Evolutionary conservation across 1,139 yeast genomes (phyloP).

Genomic region (Pichia sp.): DNA sequence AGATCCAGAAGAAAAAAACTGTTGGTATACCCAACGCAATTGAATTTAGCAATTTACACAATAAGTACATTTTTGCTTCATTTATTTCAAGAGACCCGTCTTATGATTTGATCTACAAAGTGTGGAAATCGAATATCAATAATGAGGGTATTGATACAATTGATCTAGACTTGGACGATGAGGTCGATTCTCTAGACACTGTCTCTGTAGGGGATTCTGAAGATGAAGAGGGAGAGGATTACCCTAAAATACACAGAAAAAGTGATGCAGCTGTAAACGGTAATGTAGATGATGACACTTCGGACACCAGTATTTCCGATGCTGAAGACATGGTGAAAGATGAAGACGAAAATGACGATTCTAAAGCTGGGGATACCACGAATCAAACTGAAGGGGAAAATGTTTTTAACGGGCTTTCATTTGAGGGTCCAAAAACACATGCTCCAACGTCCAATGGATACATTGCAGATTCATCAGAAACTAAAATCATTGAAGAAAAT

Average conservation of each 20-base stretch:
- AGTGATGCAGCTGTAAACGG: neutral
- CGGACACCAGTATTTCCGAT: slow-evolving; percentile 28
- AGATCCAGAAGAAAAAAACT: slow-evolving; percentile 67
- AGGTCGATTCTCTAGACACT: slow-evolving; percentile 23
- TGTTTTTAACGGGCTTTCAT: slow-evolving; percentile 38
- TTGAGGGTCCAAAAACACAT: slow-evolving; percentile 56
- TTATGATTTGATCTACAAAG: slow-evolving; percentile 55
- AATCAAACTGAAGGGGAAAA: slow-evolving; percentile 36
- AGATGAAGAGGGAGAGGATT: slow-evolving; percentile 24
- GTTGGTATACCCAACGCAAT: slow-evolving; percentile 77
- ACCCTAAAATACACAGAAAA: slow-evolving; percentile 3
- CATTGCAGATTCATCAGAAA: slow-evolving; percentile 55
- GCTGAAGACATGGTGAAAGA: slow-evolving; percentile 37
- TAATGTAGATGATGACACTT: slow-evolving; percentile 6
- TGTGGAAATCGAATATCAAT: slow-evolving; percentile 44
- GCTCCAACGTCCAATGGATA: slow-evolving; percentile 50
- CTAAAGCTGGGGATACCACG: neutral
- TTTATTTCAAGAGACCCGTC: slow-evolving; percentile 65
- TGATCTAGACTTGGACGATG: slow-evolving; percentile 27
- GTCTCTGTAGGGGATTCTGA: slow-evolving; percentile 24
- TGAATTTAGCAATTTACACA: slow-evolving; percentile 65
- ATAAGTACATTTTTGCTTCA: slow-evolving; percentile 68
- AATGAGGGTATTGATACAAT: slow-evolving; percentile 17
- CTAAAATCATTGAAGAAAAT: slow-evolving; percentile 54
- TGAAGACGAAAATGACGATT: slow-evolving; percentile 20